Evolutionary conservation across 2,329 filamentous ascomycete genomes (phyloP), one percentile per base, ranked within the genome.

Genomic region (Malbranchea zuffiana): DNA sequence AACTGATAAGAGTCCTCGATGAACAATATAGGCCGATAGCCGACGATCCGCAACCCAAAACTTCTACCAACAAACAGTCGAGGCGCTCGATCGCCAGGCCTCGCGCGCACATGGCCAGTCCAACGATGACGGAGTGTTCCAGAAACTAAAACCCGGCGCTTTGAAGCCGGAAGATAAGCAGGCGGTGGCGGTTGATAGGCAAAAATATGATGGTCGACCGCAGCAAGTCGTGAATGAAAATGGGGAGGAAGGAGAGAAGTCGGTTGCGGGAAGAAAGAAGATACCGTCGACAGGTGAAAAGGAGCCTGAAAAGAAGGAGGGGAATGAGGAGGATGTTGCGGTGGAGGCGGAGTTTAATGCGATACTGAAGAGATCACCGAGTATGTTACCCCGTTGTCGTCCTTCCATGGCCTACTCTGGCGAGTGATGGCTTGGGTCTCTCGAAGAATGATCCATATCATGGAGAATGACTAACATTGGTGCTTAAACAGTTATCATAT

Each of bases 291-390:
- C 56, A 0, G 61, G 58, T 41, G 49, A 56, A 25, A 60, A 58
- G 40, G 55, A 60, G 40, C 53, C 58, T 25, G 47, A 49, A 6
- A 39, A 46, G 40, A 48, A 50, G 13, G 46, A 50, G 17, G 45
- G 50, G 15, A 41, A 49, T 20, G 42, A 53, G 24, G 49, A 52
- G n/a, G 47, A 53, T 24, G 27, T 40, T 16, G 52, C 56, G 24
- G 75, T 81, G 2, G 78, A 86, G 55, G 62, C 64, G 12, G 82
- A 85, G 57, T 61, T 96, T 44, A 80, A 85, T 51, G 59, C 61
- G 5, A 93, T 96, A 32, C 60, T 96, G 46, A 90, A 87, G 65
- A 80, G 78, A 53, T 78, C 83, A 3, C 86, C 88, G 11, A 79
- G 85, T 92, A 74, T 48, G 74, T 17, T 18, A n/a, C 20, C 21